Evolutionary conservation across 164 flowering plant species (phyloP).

Genomic region (Vitis labrusca): DNA sequence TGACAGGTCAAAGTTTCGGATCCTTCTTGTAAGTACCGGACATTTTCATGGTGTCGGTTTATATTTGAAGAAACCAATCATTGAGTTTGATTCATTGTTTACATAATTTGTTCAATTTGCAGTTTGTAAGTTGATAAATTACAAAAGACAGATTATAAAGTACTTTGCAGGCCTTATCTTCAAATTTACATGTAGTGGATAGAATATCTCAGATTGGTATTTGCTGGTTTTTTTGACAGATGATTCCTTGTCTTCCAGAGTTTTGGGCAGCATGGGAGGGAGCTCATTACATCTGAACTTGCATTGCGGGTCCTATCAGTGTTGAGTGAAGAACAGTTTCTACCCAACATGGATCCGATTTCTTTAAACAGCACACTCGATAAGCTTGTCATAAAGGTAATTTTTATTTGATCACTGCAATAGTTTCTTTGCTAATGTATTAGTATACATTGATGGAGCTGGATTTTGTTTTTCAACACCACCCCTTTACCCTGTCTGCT

Average conservation of each 20-base stretch:
- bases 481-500: not conserved
- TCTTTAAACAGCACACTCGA: constrained; percentile 57
- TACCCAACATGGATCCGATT: constrained; percentile 44
- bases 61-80: not conserved
- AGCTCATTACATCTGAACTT: constrained; percentile 93
- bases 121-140: not conserved
- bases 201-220: constrained; percentile 59
- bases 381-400: constrained; percentile 81
- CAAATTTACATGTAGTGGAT: constrained; percentile 8
- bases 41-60: not conserved
- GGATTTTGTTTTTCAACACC: not conserved
- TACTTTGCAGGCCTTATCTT: not conserved
- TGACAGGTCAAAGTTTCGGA: constrained; percentile 69
- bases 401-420: not conserved
- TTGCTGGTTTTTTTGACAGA: constrained; percentile 93
- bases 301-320: constrained; percentile 78
- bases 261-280: constrained; percentile 99
- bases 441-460: not conserved
- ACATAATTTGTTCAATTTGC: not conserved
- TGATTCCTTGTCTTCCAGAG: constrained; percentile 99
- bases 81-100: no score
- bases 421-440: not conserved
- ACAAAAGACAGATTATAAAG: not conserved
- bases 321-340: constrained; percentile 66
- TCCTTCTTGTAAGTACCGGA: constrained; percentile 77